Base-by-base conservation (phyloP, 2,329 filamentous ascomycete species). In the Clonostachys solani region DNA sequence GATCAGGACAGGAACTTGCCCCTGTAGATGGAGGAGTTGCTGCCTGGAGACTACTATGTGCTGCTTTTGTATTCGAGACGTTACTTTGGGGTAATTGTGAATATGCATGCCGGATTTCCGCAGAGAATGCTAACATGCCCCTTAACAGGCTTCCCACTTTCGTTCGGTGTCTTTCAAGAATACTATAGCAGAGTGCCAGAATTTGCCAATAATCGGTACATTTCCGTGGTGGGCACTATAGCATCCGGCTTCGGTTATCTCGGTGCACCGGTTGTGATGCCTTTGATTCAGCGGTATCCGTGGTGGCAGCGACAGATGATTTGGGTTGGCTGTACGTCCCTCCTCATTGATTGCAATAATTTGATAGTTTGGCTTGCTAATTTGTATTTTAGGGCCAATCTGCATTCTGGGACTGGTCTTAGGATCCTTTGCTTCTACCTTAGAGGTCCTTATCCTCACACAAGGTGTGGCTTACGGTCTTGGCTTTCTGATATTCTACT, bases 401-500 rank as follows among this genome's bases (percentile, higher is more conserved):
- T 72, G 68, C 52, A 62, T 73, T 23, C 16, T 57, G 1, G 66
- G 63, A 0, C 55, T 73, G 4, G 45, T 65, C 4, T 43, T 53
- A 0, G 65, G 57, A 12, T 67, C 61, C 1, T 71, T 71, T 50
- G 56, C 62, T 5, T 50, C 54, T 0, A 60, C 56, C 0, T 47
- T 72, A 6, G 53, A 55, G n/a, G 54, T 47, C 1, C 60, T 69
- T 47, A 67, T 72, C 42, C 55, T 62, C 6, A 71, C 67, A 1
- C 69, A 71, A 49, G 68, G 68, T 8, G 57, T 70, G 2, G 53
- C 63, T 6, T 69, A 69, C 42, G 67, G 67, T 5, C 17, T 68
- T 0, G 67, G 69, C 2, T 70, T 71, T 48, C 50, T 65, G 9
- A 62, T 65, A 19, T 59, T 71, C 47, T 64, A 62, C 19, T 67